phyloP scores from a whole-genome alignment of 2,329 filamentous ascomycete genomes.

The Fusarium floridanum region DNA sequence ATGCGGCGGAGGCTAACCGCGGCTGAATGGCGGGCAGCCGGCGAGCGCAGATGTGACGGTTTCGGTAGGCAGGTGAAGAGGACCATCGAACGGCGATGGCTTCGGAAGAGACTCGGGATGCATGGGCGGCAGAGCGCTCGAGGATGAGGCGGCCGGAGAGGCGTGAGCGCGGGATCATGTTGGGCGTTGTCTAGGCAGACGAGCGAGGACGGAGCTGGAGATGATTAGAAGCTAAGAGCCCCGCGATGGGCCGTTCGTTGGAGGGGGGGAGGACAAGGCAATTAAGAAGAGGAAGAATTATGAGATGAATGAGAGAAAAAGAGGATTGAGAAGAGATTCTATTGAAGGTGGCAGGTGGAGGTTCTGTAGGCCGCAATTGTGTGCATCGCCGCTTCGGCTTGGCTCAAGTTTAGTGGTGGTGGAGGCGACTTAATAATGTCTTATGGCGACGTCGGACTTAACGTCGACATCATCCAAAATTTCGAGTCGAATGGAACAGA shows the following conservation, averaged over 20 bases:
- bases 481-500: constrained; percentile 37
- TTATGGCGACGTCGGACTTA: constrained; percentile 47
- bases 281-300: constrained; percentile 31
- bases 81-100: constrained; percentile 45
- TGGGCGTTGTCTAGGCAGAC: constrained; percentile 15
- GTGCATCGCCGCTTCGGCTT: constrained; percentile 48
- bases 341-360: constrained; percentile 24
- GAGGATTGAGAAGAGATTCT: constrained; percentile 14
- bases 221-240: constrained; percentile 36
- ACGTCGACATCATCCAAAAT: constrained; percentile 49
- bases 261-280: constrained; percentile 12
- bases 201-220: constrained; percentile 35
- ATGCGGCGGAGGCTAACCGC: constrained; percentile 48
- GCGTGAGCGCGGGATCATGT: constrained; percentile 59
- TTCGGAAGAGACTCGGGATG: constrained; percentile 42
- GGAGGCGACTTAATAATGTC: constrained; percentile 51
- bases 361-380: constrained; percentile 43
- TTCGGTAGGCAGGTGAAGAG: constrained; percentile 45
- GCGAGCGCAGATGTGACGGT: constrained; percentile 50
- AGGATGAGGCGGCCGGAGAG: constrained; percentile 56
- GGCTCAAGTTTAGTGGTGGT: constrained; percentile 17
- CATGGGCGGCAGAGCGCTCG: constrained; percentile 50
- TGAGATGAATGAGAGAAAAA: constrained; percentile 5
- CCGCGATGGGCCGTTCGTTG: constrained; percentile 43
- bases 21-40: constrained; percentile 48